Evolutionary conservation across 441 rosid species (phyloP).

Genomic region (Metrosideros polymorpha): DNA sequence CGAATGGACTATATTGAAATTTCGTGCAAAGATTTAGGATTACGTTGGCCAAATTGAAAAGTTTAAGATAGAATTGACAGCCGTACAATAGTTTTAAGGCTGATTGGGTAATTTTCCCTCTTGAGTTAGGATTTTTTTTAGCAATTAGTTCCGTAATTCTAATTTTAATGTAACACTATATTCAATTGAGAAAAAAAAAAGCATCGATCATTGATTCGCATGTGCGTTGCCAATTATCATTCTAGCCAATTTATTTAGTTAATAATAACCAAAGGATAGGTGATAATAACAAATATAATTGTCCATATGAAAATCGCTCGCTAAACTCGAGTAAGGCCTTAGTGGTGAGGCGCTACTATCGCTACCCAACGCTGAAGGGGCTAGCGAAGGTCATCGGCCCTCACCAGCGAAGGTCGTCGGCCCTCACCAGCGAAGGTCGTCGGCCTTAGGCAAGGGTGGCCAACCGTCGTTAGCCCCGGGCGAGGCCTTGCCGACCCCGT

Average conservation of each 20-base stretch:
- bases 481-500: too few relatives aligned
- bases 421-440: too few relatives aligned
- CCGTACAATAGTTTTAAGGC: not conserved
- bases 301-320: not conserved
- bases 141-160: not conserved
- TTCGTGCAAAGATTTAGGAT: fast-evolving
- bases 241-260: not conserved
- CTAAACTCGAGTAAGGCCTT: too few relatives aligned
- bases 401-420: too few relatives aligned
- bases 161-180: not conserved
- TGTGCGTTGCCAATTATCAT: not conserved
- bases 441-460: too few relatives aligned
- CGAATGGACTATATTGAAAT: fast-evolving
- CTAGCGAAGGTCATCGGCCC: too few relatives aligned
- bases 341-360: too few relatives aligned
- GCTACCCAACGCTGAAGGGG: too few relatives aligned
- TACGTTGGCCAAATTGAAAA: not conserved
- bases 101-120: not conserved
- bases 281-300: not conserved
- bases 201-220: not conserved
- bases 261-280: not conserved
- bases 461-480: too few relatives aligned
- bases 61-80: fast-evolving
- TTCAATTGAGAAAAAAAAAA: not conserved
- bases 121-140: not conserved